phyloP scores from a whole-genome alignment of 495 filamentous ascomycete species.

The Filosporella fistucella region DNA sequence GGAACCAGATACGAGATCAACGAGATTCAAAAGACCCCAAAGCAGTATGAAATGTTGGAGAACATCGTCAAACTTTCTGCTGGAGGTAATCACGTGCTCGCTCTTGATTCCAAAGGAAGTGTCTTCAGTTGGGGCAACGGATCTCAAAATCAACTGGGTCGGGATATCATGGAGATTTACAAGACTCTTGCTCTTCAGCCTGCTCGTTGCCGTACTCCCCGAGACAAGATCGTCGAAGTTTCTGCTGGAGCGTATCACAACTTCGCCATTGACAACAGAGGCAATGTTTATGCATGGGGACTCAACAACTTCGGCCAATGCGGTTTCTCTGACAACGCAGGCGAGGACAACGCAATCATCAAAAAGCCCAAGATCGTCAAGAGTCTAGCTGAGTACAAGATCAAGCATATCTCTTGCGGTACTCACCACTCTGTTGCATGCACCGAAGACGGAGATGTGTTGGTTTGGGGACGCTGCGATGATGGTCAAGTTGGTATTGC shows the following conservation, averaged over 20 bases:
- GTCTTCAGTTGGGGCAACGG: slow-evolving; percentile 69
- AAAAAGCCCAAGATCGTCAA: slow-evolving; percentile 45
- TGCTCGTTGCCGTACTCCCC: slow-evolving; percentile 59
- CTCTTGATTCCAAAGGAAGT: slow-evolving; percentile 57
- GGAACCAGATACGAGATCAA: background rate
- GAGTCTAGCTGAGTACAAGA: slow-evolving; percentile 45
- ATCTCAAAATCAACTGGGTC: slow-evolving; percentile 69
- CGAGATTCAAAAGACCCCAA: slow-evolving; percentile 29
- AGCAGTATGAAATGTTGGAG: slow-evolving; percentile 45
- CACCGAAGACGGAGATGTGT: slow-evolving; percentile 53
- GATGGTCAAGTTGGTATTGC: slow-evolving; percentile 56
- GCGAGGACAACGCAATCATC: slow-evolving; percentile 56
- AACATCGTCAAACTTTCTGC: slow-evolving; percentile 55
- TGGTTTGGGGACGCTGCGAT: slow-evolving; percentile 69
- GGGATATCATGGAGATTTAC: slow-evolving; percentile 53
- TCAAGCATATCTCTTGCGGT: slow-evolving; percentile 55
- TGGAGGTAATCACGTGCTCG: slow-evolving; percentile 69
- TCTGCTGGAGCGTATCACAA: slow-evolving; percentile 61
- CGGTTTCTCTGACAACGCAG: slow-evolving; percentile 39
- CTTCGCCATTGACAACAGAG: slow-evolving; percentile 72
- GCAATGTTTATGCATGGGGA: slow-evolving; percentile 77
- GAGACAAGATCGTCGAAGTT: slow-evolving; percentile 40
- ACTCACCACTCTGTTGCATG: slow-evolving; percentile 62
- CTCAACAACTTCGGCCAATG: slow-evolving; percentile 83
- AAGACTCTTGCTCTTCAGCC: slow-evolving; percentile 45